These are phyloP conservation scores for Lipomyces spencermartinsiae DNA, from an alignment of 805 yeast genomes.

Conservation along the genomic window DNA sequence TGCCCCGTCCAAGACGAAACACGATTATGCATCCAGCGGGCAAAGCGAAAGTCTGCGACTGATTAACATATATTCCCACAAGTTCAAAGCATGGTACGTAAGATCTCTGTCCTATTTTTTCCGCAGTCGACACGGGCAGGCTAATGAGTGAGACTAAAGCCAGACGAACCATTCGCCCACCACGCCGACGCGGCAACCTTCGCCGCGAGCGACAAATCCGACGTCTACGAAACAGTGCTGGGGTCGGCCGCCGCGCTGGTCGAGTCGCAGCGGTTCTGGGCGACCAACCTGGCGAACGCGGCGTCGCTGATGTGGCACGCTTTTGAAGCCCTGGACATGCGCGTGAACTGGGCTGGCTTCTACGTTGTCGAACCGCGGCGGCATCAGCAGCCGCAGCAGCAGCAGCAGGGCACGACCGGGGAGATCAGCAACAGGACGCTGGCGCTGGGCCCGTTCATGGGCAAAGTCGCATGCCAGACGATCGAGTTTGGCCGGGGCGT, in stretches of 20 bases:
- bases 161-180: constrained; percentile 38
- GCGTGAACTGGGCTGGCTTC: constrained; percentile 94
- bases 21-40: no score
- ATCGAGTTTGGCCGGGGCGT: constrained; percentile 85
- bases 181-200: constrained; percentile 82
- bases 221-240: constrained; percentile 60
- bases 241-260: constrained; percentile 70
- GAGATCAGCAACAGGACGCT: constrained; percentile 49
- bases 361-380: constrained; percentile 59
- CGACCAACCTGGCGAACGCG: constrained; percentile 84
- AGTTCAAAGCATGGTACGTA: no score
- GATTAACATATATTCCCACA: no score
- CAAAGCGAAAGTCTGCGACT: no score
- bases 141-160: background rate
- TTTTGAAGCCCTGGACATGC: constrained; percentile 61
- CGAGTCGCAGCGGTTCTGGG: constrained; percentile 76
- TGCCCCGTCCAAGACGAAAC: no score
- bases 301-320: constrained; percentile 89
- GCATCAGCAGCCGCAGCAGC: constrained; percentile 27
- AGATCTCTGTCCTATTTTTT: no score
- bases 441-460: constrained; percentile 91
- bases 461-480: constrained; percentile 92
- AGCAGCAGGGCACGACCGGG: no score
- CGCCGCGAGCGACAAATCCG: constrained; percentile 42
- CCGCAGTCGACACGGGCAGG: no score